These are phyloP conservation scores for Xylona heveae DNA, from an alignment of 495 filamentous ascomycete genomes.

Conservation along the genomic window DNA sequence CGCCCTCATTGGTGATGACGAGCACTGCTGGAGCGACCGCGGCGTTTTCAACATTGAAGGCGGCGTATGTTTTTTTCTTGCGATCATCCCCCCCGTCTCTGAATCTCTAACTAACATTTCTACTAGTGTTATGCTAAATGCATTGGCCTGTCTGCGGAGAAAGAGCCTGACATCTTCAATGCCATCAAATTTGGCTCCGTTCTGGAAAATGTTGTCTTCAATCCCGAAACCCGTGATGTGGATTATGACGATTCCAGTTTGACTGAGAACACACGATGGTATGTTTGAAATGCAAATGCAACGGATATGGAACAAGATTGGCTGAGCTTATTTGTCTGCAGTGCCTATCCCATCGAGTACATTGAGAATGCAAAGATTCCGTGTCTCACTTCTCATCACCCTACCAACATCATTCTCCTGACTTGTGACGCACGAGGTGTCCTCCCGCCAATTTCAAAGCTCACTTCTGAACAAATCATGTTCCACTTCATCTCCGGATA, in stretches of 20 bases:
- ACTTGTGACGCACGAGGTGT: constrained; percentile 97
- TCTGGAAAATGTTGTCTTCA: constrained; percentile 96
- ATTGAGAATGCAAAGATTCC: constrained; percentile 98
- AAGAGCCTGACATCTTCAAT: constrained; percentile 95
- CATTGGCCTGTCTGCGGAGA: constrained; percentile 92
- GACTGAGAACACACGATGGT: constrained; percentile 92
- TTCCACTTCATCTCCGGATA: constrained; percentile 99
- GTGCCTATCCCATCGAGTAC: constrained; percentile 96
- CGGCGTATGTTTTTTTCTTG: constrained; percentile 21
- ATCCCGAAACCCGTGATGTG: constrained; percentile 69
- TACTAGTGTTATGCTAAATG: constrained; percentile 83
- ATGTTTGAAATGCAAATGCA: constrained; percentile 5
- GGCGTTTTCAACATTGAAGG: constrained; percentile 99
- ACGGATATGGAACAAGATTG: too few relatives aligned
- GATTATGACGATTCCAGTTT: constrained; percentile 90
- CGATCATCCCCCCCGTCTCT: neutral
- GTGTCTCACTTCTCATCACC: constrained; percentile 70
- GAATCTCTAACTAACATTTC: constrained; percentile 2
- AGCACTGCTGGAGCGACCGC: constrained; percentile 96
- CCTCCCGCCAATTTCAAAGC: constrained; percentile 92
- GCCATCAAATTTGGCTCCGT: constrained; percentile 95
- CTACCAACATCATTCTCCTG: constrained; percentile 90
- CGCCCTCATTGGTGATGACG: constrained; percentile 90
- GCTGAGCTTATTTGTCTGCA: too few relatives aligned
- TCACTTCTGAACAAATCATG: constrained; percentile 91